A percentile compares a stretch with the other conserved stretches of the same genome.
Conservation (phyloP, 2,329 filamentous ascomycete species). For the Lasiodiplodia hormozganensis region DNA sequence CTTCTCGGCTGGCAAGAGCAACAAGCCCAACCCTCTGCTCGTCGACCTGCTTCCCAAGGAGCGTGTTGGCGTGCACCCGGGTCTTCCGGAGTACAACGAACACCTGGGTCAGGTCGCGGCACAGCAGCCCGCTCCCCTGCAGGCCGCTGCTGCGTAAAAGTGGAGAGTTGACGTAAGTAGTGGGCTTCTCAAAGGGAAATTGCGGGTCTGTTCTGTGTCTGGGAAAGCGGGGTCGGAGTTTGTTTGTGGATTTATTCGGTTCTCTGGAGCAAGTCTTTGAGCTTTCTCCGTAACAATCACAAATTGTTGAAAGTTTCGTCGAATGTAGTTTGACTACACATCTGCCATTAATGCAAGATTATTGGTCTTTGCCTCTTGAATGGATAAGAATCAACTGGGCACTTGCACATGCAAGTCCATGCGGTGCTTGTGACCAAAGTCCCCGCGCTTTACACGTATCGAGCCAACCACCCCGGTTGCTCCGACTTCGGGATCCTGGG, state of each 20-base stretch:
- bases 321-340: background rate
- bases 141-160: constrained; percentile 29
- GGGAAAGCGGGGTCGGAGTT: constrained; percentile 17
- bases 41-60: constrained; percentile 93
- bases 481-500: background rate
- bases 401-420: background rate
- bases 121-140: constrained; percentile 25
- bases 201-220: constrained; percentile 11
- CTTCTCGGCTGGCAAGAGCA: constrained; percentile 76
- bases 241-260: background rate
- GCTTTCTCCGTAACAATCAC: background rate
- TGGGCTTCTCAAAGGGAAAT: background rate
- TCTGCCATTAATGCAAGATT: background rate
- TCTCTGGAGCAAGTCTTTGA: background rate
- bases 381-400: background rate
- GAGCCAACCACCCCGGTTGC: background rate
- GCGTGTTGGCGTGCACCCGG: constrained; percentile 79
- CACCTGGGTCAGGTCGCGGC: constrained; percentile 27
- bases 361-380: background rate
- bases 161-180: constrained; percentile 40
- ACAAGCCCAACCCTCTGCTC: constrained; percentile 84
- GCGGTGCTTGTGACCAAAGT: background rate
- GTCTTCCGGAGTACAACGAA: constrained; percentile 39
- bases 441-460: background rate
- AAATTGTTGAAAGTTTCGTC: background rate